phyloP scores from a whole-genome alignment of 208 protist genomes.

The Leishmania tropica region DNA sequence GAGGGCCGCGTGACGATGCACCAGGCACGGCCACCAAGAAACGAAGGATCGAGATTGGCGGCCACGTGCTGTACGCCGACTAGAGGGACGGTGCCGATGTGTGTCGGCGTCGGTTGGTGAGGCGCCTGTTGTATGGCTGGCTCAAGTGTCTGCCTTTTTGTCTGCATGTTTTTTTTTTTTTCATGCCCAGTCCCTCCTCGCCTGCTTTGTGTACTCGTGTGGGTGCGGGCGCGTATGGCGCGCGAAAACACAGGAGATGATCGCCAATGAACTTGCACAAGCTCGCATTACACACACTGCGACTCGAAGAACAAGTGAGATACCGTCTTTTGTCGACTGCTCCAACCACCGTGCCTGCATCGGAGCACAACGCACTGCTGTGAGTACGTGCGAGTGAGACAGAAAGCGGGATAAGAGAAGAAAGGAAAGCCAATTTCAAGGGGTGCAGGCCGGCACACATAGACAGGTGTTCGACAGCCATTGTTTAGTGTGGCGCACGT shows the following conservation, averaged over 20 bases:
- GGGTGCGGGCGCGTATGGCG: background rate
- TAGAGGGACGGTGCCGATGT: background rate
- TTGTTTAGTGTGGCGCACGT: background rate
- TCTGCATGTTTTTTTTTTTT: background rate
- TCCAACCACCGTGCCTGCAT: background rate
- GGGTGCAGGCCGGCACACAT: background rate
- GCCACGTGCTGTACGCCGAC: constrained; percentile 60
- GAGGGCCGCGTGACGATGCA: background rate
- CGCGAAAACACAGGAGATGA: background rate
- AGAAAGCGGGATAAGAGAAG: background rate
- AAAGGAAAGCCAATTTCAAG: background rate
- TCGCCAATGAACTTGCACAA: background rate
- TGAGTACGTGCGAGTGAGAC: background rate
- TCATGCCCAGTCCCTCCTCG: background rate
- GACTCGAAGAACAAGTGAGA: too few species aligned
- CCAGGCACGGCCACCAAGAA: constrained; percentile 27
- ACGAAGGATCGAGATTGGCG: constrained; percentile 65
- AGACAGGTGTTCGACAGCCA: background rate
- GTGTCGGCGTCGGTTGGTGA: background rate
- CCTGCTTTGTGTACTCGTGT: background rate
- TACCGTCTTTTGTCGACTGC: background rate
- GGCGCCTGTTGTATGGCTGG: background rate
- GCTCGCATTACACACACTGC: background rate
- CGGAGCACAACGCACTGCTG: background rate
- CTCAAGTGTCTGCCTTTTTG: background rate